Evolutionary conservation across 2,329 filamentous ascomycete genomes (phyloP), one percentile per base, ranked within the genome.

Genomic region (Sporothrix brunneoviolacea): DNA sequence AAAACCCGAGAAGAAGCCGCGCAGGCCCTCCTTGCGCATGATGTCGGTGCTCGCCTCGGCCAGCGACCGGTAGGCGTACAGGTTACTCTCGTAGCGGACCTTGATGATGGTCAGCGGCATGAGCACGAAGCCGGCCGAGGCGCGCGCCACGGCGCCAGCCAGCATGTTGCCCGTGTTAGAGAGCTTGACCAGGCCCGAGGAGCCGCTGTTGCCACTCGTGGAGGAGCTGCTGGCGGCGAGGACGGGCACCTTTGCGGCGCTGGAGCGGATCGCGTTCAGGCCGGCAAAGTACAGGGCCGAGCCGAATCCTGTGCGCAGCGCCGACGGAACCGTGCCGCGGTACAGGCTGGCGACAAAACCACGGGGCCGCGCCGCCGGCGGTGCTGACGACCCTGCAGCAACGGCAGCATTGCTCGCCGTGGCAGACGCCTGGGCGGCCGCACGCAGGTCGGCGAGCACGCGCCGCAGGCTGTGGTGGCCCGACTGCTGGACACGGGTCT

Each of bases 101-200:
- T 98, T 98, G 62, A 98, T 84, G 39, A 98, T 85, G 1, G 93
- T 98, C 54, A 97, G 80, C 2, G 93, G 93, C 88, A 96, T 97
- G 69, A 97, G 82, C 40, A 94, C 71, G 62, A 96, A 87, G 33
- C 93, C 93, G 0, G 91, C 91, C 47, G 86, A 83, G 1, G 89
- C 90, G 48, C 93, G 79, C 21, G 93, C 91, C 16, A 83, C 74
- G 7, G 91, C 90, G 9, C 93, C 93, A 0, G 91, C 90, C 12
- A 86, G 71, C 18, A 98, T 75, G 62, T 98, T 98, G 45, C 85
- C 87, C 4, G 84, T 80, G 63, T 93, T 89, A 55, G 85, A 88
- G 40, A 97, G 77, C 58, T 86, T 86, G 0, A 91, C 89, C 10
- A 96, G 75, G 2, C 83, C 82, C 4, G 86, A 91, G 2, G 86